These are phyloP conservation scores for Phalaenopsis equestris DNA, from an alignment of 106 monocot genomes.

Conservation along the genomic window DNA sequence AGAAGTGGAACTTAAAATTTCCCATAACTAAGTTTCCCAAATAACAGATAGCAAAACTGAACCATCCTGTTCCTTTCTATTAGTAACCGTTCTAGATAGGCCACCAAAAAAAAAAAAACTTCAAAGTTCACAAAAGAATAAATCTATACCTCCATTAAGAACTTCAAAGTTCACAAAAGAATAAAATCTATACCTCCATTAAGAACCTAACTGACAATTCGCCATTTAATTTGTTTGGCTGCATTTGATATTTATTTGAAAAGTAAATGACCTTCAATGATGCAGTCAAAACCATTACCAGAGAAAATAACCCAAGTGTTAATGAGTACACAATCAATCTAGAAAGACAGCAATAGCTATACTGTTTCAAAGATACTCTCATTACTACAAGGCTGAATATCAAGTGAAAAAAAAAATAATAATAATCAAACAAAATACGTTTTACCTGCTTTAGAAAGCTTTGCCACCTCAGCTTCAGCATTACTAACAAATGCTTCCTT, in stretches of 20 bases:
- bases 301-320: neutral
- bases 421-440: neutral
- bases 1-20: neutral
- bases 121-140: too few relatives aligned
- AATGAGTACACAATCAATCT: neutral
- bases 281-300: neutral
- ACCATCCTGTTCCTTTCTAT: neutral
- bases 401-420: neutral
- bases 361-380: neutral
- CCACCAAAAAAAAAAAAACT: neutral
- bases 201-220: neutral
- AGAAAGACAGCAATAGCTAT: neutral
- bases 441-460: constrained; percentile 83
- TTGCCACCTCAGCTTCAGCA: constrained; percentile 77
- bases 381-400: neutral
- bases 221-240: neutral
- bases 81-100: neutral
- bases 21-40: neutral
- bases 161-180: too few relatives aligned
- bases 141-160: neutral
- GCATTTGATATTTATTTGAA: neutral
- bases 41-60: neutral
- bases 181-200: too few relatives aligned
- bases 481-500: constrained; percentile 50
- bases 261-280: neutral